These are phyloP conservation scores for Vitis amurensis DNA, from an alignment of 164 flowering plant species.

Conservation along the genomic window DNA sequence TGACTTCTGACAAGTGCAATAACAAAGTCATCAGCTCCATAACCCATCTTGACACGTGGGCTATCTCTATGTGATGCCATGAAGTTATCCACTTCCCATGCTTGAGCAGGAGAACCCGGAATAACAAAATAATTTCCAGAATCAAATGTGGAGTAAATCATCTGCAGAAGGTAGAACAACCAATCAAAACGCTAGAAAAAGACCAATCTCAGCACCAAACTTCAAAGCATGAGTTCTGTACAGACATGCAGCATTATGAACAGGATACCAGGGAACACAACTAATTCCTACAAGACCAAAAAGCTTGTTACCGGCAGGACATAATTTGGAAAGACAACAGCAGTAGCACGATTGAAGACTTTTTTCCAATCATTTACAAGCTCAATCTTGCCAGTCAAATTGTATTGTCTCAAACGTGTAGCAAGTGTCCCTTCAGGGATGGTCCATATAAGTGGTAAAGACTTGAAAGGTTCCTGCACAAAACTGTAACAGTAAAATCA, in stretches of 20 bases:
- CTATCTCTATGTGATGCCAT: slow-evolving; percentile 33
- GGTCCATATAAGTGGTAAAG: slow-evolving; percentile 84
- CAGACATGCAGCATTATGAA: background rate
- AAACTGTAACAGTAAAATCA: slow-evolving; percentile 64
- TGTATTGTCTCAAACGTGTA: slow-evolving; percentile 51
- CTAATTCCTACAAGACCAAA: background rate
- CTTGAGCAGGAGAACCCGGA: slow-evolving; percentile 85
- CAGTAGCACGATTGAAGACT: slow-evolving; percentile 76
- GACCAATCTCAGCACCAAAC: slow-evolving; percentile 1
- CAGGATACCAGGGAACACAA: background rate
- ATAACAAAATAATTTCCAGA: slow-evolving; percentile 83
- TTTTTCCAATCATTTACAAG: slow-evolving; percentile 78
- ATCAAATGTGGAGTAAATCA: slow-evolving; percentile 79
- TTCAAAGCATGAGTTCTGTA: background rate
- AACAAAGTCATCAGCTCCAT: slow-evolving; percentile 51
- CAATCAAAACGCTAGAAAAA: slow-evolving; percentile 1
- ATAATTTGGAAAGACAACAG: slow-evolving; percentile 83
- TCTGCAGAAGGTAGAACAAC: slow-evolving; percentile 36
- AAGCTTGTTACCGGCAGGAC: slow-evolving; percentile 68
- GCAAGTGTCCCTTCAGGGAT: slow-evolving; percentile 74
- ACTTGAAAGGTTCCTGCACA: slow-evolving; percentile 94
- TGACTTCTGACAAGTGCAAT: slow-evolving; percentile 78
- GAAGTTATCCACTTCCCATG: slow-evolving; percentile 53
- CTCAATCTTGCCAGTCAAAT: slow-evolving; percentile 56
- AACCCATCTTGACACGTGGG: slow-evolving; percentile 44